Conservation (phyloP, 306 rosid genomes). For the Prunus mume region DNA sequence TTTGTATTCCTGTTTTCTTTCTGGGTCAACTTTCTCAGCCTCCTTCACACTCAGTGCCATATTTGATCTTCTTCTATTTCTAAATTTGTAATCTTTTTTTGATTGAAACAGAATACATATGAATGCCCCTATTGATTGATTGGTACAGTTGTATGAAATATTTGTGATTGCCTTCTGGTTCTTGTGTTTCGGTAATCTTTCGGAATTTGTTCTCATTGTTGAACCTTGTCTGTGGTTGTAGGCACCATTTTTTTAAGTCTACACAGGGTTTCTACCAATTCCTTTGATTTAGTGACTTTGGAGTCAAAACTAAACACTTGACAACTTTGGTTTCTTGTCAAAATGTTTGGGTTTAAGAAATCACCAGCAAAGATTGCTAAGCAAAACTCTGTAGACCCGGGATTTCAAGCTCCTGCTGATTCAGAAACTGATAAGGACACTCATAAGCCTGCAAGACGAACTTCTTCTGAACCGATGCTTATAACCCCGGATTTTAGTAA, state of each 20-base stretch:
- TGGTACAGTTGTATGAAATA: too few relatives aligned
- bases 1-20: too few relatives aligned
- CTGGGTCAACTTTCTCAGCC: too few relatives aligned
- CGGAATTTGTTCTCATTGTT: not conserved
- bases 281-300: not conserved
- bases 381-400: constrained; percentile 45
- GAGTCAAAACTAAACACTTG: not conserved
- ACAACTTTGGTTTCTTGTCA: constrained; percentile 4
- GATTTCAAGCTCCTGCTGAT: constrained; percentile 11
- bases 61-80: not conserved
- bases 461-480: constrained; percentile 63
- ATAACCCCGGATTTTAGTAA: constrained; percentile 36
- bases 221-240: not conserved
- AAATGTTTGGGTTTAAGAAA: constrained; percentile 70
- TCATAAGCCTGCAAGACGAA: constrained; percentile 45
- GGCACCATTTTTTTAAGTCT: not conserved
- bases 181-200: not conserved
- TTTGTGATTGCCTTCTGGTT: too few relatives aligned
- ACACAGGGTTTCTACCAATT: constrained; percentile 2
- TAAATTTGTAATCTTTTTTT: not conserved
- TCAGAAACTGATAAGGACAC: constrained; percentile 36
- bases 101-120: not conserved
- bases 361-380: constrained; percentile 40
- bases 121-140: not conserved
- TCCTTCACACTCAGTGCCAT: too few relatives aligned